phyloP scores from a whole-genome alignment of 495 filamentous ascomycete species.

The Cryomyces minteri region DNA sequence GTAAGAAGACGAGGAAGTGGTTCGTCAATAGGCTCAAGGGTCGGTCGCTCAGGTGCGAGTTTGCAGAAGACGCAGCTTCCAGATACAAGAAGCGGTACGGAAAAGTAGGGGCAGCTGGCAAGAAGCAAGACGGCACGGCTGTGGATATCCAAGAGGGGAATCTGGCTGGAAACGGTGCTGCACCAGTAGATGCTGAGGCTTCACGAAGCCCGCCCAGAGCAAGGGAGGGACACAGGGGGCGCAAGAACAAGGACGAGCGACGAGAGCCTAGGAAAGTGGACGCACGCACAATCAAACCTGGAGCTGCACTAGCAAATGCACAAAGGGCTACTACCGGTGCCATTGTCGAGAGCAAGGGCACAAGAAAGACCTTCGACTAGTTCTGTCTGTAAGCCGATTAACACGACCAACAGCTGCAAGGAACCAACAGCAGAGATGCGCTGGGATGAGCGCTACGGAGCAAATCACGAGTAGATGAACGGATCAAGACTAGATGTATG shows the following conservation, averaged over 20 bases:
- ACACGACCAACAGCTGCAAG: too few species aligned
- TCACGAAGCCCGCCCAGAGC: neutral
- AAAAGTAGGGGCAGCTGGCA: constrained; percentile 30
- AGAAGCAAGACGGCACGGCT: constrained; percentile 13
- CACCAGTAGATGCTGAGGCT: neutral
- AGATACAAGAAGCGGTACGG: constrained; percentile 89
- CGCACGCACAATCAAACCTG: constrained; percentile 17
- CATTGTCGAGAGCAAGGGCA: constrained; percentile 63
- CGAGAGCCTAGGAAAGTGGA: constrained; percentile 11
- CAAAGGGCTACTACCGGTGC: constrained; percentile 43
- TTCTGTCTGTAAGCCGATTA: neutral
- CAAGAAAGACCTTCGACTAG: constrained; percentile 68
- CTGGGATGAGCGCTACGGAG: too few species aligned
- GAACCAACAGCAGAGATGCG: too few species aligned
- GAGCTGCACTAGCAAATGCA: constrained; percentile 25
- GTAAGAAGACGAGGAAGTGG: constrained; percentile 47
- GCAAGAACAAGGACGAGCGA: neutral
- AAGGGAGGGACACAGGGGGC: neutral
- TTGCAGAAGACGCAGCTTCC: constrained; percentile 72
- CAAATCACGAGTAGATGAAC: too few species aligned
- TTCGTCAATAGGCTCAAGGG: constrained; percentile 69
- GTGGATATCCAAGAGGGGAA: neutral
- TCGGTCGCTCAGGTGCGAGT: constrained; percentile 68
- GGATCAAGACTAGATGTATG: too few species aligned
- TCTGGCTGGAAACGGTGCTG: neutral